A percentile compares a stretch with the other conserved stretches of the same genome.
phyloP scores from a whole-genome alignment of 2,329 filamentous ascomycete species.

The Domatiomyces globalis region DNA sequence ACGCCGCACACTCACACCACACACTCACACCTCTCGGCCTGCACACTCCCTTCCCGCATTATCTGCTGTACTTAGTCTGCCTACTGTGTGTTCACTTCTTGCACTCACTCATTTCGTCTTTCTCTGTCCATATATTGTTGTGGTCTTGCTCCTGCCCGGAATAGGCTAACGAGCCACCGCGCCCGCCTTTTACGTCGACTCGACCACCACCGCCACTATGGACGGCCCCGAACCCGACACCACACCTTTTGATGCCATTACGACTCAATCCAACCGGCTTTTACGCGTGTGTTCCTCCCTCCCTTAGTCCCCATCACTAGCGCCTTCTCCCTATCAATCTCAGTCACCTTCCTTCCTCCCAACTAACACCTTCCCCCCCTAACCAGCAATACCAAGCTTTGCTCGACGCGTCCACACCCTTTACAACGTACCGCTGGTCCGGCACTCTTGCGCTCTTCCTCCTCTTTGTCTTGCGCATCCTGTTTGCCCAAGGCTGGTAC shows the following conservation, averaged over 20 bases:
- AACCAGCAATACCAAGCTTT: conserved; percentile 79
- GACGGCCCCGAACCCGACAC: conserved; percentile 75
- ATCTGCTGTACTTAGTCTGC: not conserved
- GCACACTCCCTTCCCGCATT: too few relatives aligned
- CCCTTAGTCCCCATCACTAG: not conserved
- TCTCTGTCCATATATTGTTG: not conserved
- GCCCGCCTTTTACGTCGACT: conserved; percentile 7
- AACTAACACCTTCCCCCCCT: conserved; percentile 2
- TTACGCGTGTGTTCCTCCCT: conserved; percentile 25
- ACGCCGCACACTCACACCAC: too few relatives aligned
- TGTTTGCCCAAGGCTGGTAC: conserved; percentile 94
- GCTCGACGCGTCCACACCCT: conserved; percentile 86
- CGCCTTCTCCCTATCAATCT: not conserved
- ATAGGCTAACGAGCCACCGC: not conserved
- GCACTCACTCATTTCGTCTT: not conserved
- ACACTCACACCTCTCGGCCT: too few relatives aligned
- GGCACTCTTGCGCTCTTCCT: conserved; percentile 63
- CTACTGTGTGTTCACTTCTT: not conserved
- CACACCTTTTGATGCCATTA: conserved; percentile 83
- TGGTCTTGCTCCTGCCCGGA: not conserved
- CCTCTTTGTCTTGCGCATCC: conserved; percentile 76
- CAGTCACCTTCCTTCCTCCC: not conserved
- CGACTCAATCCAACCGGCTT: conserved; percentile 54
- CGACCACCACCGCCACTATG: conserved; percentile 39
- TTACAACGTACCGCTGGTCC: conserved; percentile 76